Base-by-base conservation (phyloP, 148 eudicot genomes). In the Beta vulgaris region DNA sequence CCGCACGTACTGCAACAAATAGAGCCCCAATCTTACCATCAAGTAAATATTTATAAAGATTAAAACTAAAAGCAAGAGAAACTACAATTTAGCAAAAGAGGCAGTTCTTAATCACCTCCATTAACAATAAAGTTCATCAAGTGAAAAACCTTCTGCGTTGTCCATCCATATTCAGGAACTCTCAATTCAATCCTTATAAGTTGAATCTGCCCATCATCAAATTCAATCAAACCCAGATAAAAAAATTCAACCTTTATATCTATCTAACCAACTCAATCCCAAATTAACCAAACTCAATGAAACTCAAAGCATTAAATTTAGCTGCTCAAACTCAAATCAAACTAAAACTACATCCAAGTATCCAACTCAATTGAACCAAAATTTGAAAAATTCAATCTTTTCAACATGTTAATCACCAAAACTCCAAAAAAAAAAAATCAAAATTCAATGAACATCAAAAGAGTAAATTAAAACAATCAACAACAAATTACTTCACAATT, bases 1-100 rank as follows among this genome's bases (percentile, higher is more conserved):
- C 69, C 21, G 97, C 92, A 1, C 98, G 97, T 69, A 89, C 98
- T 95, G 98, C 80, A 82, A 59, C 9, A 75, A 67, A 37, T 19
- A 51, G 70, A 31, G 28, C 37, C 31, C 37, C 66, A 70, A 46
- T 55, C 23, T 79, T 64, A 76, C 67, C 53, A 76, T 35, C 23
- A 51, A 43, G 53, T 40, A 46, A 21, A 21, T 19, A 62, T n/a
- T n/a, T 14, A 35, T 8, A 15, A 14, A 62, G 1, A 9, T 0
- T 65, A 4, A 29, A 43, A 12, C 0, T n/a, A 36, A 8, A 44
- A 58, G 19, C 40, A 34, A 69, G n/a, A 60, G 35, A 32, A 75
- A 59, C 32, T 31, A 12, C 28, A 43, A 35, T 11, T 23, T 74
- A 43, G 26, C 15, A 23, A 54, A 46, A 34, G 25, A n/a, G n/a